phyloP scores from a whole-genome alignment of 257 asterid genomes.

The Solanum etuberosum region DNA sequence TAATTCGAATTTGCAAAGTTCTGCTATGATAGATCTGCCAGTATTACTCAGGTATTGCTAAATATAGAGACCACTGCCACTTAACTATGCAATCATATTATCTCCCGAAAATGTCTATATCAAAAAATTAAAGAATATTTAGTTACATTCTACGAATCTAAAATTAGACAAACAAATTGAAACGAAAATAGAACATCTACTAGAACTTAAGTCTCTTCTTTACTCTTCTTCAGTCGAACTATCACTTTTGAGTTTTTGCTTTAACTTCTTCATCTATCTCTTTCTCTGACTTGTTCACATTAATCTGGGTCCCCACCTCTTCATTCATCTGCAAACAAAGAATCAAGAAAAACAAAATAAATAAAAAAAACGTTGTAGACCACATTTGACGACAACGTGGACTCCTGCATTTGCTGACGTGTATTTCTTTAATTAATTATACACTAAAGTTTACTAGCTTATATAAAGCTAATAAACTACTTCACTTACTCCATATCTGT shows the following conservation, averaged over 20 bases:
- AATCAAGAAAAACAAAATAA: not conserved
- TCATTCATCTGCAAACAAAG: constrained; percentile 6
- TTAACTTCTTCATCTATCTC: not conserved
- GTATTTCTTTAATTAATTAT: constrained; percentile 20
- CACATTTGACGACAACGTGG: constrained; percentile 38
- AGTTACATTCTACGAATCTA: rapidly evolving
- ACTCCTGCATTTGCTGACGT: constrained; percentile 33
- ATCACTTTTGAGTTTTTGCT: not conserved
- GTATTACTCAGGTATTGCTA: not conserved
- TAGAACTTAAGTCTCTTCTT: not conserved
- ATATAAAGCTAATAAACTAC: constrained; percentile 25
- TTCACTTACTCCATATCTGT: not conserved
- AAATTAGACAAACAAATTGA: not conserved
- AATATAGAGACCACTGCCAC: not conserved
- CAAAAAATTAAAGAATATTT: no score
- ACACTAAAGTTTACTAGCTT: constrained; percentile 5
- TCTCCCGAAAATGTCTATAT: no score
- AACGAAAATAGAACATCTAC: not conserved
- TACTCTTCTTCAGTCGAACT: not conserved
- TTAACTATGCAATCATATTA: not conserved
- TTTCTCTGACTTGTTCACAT: not conserved
- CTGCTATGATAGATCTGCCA: not conserved
- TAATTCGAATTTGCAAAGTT: not conserved
- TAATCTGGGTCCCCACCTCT: not conserved
- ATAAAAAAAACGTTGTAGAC: not conserved